These are phyloP conservation scores for Leishmania major DNA, from an alignment of 208 protist species.

Conservation along the genomic window DNA sequence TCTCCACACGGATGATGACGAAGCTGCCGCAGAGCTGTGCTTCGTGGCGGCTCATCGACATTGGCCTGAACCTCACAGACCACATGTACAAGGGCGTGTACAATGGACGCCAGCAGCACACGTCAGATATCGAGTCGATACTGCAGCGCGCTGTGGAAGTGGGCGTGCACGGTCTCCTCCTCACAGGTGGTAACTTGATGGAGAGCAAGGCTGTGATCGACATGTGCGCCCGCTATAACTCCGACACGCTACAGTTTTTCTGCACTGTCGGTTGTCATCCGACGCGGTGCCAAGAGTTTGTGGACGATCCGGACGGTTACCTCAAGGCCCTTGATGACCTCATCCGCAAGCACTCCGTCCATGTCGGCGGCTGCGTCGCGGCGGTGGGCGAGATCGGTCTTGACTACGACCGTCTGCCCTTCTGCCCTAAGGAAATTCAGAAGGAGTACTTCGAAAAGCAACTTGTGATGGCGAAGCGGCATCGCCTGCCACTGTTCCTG, in stretches of 20 bases:
- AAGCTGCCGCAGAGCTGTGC: constrained; percentile 15
- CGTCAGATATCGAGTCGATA: constrained; percentile 59
- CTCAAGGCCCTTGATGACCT: constrained; percentile 53
- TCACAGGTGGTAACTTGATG: constrained; percentile 67
- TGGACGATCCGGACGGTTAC: constrained; percentile 56
- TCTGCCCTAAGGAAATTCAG: constrained; percentile 91
- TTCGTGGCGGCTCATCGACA: constrained; percentile 73
- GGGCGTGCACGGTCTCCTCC: constrained; percentile 72
- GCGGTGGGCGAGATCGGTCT: constrained; percentile 88
- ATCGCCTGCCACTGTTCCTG: constrained; percentile 92
- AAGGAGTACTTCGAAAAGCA: constrained; percentile 77
- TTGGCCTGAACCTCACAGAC: constrained; percentile 88
- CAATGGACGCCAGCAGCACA: constrained; percentile 53
- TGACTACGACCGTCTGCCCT: constrained; percentile 95
- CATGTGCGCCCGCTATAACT: constrained; percentile 59
- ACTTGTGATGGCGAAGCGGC: constrained; percentile 82
- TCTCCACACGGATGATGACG: constrained; percentile 5
- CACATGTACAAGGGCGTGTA: constrained; percentile 83
- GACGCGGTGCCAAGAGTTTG: constrained; percentile 83
- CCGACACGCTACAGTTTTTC: constrained; percentile 38
- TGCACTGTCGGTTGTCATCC: constrained; percentile 92
- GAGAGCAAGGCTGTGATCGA: constrained; percentile 64
- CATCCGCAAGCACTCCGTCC: constrained; percentile 53
- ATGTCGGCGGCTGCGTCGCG: constrained; percentile 69
- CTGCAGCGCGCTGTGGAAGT: constrained; percentile 49